Conservation (phyloP, 345 rosid species). For the Boechera stricta region DNA sequence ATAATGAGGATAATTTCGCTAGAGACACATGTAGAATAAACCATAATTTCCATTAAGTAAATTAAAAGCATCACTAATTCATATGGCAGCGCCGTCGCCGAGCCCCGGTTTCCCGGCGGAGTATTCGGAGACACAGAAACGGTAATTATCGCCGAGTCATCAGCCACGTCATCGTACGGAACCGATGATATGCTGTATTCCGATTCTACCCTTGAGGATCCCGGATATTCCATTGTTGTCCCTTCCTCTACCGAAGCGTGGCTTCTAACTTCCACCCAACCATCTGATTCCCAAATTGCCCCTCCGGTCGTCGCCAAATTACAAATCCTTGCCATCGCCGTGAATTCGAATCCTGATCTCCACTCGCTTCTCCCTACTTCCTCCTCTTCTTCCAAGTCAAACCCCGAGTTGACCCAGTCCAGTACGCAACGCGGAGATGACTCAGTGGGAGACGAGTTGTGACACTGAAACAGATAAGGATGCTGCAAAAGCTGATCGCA, state of each 20-base stretch:
- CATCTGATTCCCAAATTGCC: conserved; percentile 63
- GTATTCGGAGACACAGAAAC: neutral
- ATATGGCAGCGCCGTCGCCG: conserved; percentile 26
- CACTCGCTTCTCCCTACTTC: conserved; percentile 28
- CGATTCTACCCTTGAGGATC: conserved; percentile 2
- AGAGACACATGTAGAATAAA: conserved; percentile 2
- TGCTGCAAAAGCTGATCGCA: conserved; percentile 74
- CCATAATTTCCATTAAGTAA: neutral
- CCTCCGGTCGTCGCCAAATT: conserved; percentile 45
- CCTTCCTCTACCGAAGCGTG: conserved; percentile 34
- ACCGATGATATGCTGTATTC: conserved; percentile 1
- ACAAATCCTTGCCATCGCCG: conserved; percentile 50
- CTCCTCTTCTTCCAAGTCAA: conserved; percentile 34
- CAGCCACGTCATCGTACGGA: conserved; percentile 31
- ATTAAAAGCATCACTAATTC: conserved; percentile 12
- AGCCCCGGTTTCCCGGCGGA: conserved; percentile 18
- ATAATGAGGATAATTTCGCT: neutral
- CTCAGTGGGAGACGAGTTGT: conserved; percentile 33
- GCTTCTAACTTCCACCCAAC: conserved; percentile 61
- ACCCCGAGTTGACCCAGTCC: conserved; percentile 55
- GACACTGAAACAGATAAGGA: conserved; percentile 55
- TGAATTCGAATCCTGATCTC: neutral
- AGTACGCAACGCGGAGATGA: conserved; percentile 81
- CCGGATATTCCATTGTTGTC: conserved; percentile 37
- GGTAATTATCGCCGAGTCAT: neutral